Evolutionary conservation across 2,329 filamentous ascomycete genomes (phyloP), one percentile per base, ranked within the genome.

Genomic region (Pyrenophora tritici-repentis): DNA sequence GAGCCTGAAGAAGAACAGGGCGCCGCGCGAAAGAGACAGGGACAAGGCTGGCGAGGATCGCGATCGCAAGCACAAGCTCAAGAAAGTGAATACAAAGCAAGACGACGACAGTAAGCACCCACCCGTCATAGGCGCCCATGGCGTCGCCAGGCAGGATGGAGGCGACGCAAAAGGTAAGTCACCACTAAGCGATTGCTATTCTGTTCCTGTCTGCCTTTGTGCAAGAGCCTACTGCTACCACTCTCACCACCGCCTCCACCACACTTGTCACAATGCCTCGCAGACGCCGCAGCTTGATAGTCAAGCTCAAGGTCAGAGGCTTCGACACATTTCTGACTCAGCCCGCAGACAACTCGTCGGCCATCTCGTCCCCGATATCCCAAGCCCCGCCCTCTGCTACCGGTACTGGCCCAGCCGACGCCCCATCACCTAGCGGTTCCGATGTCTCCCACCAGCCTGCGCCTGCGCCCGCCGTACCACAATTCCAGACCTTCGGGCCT

Each of bases 401-500:
- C 78, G 84, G 57, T 81, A 85, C 69, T 76, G 83, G 62, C 78
- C 84, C 63, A 82, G 83, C 50, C 81, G 86, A 66, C 80, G 84
- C 87, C 42, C 80, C 83, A 34, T 91, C 89, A 4, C 79, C 81
- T 26, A 79, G 78, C 41, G 79, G 78, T 49, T 80, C 80, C 3
- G 79, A 79, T 32, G 68, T 81, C 35, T 81, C 83, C 35, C 84
- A 83, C 71, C 85, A 84, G 68, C 82, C 81, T 12, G 78, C 79
- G 41, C 83, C 83, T 5, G 82, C 83, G 2, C 81, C 84, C n/a
- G 78, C 83, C 6, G 75, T 87, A 18, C 82, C 84, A 5, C 88
- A 92, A 52, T 86, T 87, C 66, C 90, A 96, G 74, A 92, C 91
- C 1, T 97, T 97, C 72, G 93, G 93, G 52, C 87, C 93, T 33